These are phyloP conservation scores for Rhizopogon rudus DNA, from an alignment of 768 basidiomycete species.

Conservation along the genomic window DNA sequence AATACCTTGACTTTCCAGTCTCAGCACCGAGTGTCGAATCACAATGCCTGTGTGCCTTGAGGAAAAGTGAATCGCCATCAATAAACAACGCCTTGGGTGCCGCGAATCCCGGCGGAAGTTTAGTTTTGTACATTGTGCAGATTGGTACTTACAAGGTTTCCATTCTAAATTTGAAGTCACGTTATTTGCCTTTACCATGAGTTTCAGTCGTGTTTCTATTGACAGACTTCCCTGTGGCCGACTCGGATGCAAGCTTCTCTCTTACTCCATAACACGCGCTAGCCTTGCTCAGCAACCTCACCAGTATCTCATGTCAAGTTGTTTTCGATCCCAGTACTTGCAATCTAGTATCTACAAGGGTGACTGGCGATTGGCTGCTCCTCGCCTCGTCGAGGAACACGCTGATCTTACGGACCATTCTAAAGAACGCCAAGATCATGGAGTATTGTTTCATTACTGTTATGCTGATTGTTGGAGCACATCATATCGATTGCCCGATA, in stretches of 20 bases:
- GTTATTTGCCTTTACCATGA: not conserved
- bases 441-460: not conserved
- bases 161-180: not conserved
- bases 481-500: not conserved
- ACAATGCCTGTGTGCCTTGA: not conserved
- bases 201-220: slow-evolving; percentile 1
- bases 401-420: not conserved
- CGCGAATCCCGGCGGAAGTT: not conserved
- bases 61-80: not conserved
- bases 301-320: not conserved
- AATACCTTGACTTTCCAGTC: not conserved
- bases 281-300: not conserved
- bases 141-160: not conserved
- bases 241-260: not conserved
- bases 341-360: not conserved
- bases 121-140: not conserved
- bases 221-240: not conserved
- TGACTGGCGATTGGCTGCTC: not conserved
- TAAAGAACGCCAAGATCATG: not conserved
- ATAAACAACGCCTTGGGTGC: not conserved
- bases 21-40: not conserved
- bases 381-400: not conserved
- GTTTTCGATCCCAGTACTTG: not conserved
- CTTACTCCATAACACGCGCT: not conserved
- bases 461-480: not conserved